phyloP scores from a whole-genome alignment of 2,329 filamentous ascomycete genomes.

The Hypomyces rosellus region DNA sequence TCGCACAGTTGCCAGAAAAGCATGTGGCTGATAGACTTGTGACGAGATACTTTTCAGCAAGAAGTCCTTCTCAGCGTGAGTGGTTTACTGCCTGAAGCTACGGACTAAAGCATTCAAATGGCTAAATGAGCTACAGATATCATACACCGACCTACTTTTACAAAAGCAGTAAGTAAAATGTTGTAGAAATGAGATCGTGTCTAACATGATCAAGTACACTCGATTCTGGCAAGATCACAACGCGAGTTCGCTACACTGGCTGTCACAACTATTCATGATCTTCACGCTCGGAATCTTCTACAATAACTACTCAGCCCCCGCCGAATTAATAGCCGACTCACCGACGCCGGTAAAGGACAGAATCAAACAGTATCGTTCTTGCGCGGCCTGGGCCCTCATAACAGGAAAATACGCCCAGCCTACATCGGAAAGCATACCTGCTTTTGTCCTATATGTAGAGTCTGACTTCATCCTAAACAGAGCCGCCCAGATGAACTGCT shows the following conservation, averaged over 20 bases:
- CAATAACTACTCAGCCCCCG: constrained; percentile 36
- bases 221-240: constrained; percentile 42
- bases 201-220: constrained; percentile 33
- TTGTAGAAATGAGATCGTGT: neutral
- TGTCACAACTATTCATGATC: constrained; percentile 46
- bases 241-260: constrained; percentile 36
- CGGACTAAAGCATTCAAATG: neutral
- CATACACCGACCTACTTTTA: constrained; percentile 47
- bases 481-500: constrained; percentile 47
- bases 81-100: neutral
- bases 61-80: constrained; percentile 46
- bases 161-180: constrained; percentile 30
- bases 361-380: constrained; percentile 42
- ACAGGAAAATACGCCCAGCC: constrained; percentile 46
- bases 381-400: constrained; percentile 46
- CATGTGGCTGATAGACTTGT: constrained; percentile 43
- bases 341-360: constrained; percentile 35
- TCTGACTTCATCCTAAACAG: constrained; percentile 47
- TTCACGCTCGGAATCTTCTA: constrained; percentile 38
- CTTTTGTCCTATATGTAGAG: constrained; percentile 47
- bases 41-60: constrained; percentile 47
- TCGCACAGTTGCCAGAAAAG: constrained; percentile 42
- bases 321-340: constrained; percentile 38
- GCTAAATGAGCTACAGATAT: constrained; percentile 33
- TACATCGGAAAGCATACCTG: constrained; percentile 41